Base-by-base conservation (phyloP, 176 grass and related monocot genomes). In the Themeda triandra region DNA sequence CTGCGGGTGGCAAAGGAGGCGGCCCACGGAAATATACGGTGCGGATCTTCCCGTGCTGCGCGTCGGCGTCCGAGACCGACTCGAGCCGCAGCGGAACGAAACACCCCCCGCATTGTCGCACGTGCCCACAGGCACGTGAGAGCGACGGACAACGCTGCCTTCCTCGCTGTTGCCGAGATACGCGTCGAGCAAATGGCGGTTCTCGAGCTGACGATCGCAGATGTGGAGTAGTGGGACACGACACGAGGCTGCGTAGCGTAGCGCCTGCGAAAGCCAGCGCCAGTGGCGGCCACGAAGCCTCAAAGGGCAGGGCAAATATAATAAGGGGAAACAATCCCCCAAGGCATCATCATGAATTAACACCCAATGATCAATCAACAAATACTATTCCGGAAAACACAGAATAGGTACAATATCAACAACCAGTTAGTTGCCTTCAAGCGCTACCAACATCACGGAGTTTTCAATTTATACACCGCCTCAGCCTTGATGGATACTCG, bases 391-490 rank as follows among this genome's bases (percentile, higher is more conserved):
- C 29, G 5, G 58, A 33, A 23, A 45, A 65, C 15, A 64, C 28
- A 65, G 13, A 29, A 45, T 53, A 39, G 68, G 73, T 30, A 64
- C 13, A 84, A 23, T 5, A 35, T 35, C 10, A 56, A 88, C 83
- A 42, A 32, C 33, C 45, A 42, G 51, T 59, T 70, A 69, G 72
- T 54, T 40, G 60, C 45, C 73, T 56, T 46, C 29, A 36, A 56
- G 37, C 15, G 9, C 73, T 77, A 74, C 44, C 28, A 74, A 51
- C 27, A 18, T 51, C 44, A 51, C 28, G 44, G 44, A 74, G 71
- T 74, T 74, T 13, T 44, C 83, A 15, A 76, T 77, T 78, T 77
- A 45, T 82, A 82, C 62, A 87, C 58, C 19, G 8, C 30, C 32
- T 67, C 45, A 80, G 44, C 44, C 72, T 76, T 23, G 53, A 81